A percentile compares a stretch with the other conserved stretches of the same genome.
Conservation (phyloP, 1,139 yeast genomes). For the Suzukiozyma palmioleophila region DNA sequence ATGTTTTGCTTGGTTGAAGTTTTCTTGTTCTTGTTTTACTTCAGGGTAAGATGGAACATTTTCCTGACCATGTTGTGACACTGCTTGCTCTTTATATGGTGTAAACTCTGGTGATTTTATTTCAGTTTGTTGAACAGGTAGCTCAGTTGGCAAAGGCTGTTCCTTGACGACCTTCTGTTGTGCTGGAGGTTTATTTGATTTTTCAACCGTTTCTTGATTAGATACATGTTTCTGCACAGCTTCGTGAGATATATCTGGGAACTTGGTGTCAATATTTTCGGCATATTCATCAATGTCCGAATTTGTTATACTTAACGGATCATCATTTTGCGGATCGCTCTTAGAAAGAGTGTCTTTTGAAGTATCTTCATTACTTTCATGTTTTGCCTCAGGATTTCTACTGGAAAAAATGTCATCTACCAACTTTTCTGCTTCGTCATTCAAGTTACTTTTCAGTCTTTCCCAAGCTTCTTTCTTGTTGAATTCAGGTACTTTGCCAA, state of each 20-base stretch:
- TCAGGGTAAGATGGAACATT: too few species aligned
- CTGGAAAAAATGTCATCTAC: slow-evolving; percentile 38
- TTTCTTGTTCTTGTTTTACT: background rate
- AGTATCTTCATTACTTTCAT: background rate
- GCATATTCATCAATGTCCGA: slow-evolving; percentile 2
- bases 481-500: slow-evolving; percentile 11
- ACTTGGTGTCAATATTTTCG: slow-evolving; percentile 1
- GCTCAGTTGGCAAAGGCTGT: background rate
- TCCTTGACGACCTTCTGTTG: slow-evolving; percentile 10
- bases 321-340: background rate
- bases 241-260: slow-evolving; percentile 3
- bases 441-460: slow-evolving; percentile 13
- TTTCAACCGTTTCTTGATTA: slow-evolving; percentile 7
- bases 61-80: too few species aligned
- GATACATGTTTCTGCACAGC: background rate
- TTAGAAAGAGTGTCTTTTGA: background rate
- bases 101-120: too few species aligned
- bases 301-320: background rate
- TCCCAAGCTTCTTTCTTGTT: slow-evolving; percentile 40
- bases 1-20: background rate
- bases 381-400: slow-evolving; percentile 1
- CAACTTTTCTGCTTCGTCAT: slow-evolving; percentile 31
- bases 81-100: too few species aligned
- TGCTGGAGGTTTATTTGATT: slow-evolving; percentile 5
- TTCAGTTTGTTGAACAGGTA: too few species aligned